Evolutionary conservation across 2,329 filamentous ascomycete genomes (phyloP), one percentile per base, ranked within the genome.

Genomic region (Arthrobotrys musiformis): DNA sequence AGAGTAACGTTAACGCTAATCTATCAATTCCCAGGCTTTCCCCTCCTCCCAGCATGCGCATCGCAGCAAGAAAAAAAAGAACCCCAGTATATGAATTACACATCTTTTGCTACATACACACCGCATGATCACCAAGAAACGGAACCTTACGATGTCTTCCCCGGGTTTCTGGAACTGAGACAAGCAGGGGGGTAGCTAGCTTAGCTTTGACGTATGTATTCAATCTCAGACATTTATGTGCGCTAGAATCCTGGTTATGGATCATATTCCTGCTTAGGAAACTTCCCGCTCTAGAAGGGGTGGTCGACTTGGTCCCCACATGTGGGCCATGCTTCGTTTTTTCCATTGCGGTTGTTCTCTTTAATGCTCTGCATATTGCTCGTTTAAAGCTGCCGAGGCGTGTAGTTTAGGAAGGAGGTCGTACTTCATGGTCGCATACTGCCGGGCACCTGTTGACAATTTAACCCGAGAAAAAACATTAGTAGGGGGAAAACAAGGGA

Each of bases 221-320:
- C 22, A 58, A 58, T 67, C 63, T 72, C 68, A 77, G 73, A 77
- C 73, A 77, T 58, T 58, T 24, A n/a, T n/a, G 26, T 52, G 60
- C 73, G 46, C 58, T 52, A 52, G 64, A 68, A 76, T 77, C 66
- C 73, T 50, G 54, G 73, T 67, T 44, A 24, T 66, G 66, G 52
- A 70, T 77, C 73, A 77, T 3, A 50, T 69, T 76, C 70, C 37
- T 26, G 54, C 70, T 66, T 66, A 67, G 66, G 73, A 77, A 77
- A 77, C 73, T 62, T 77, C 58, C 73, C 73, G 73, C 60, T 63
- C 19, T 40, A 62, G 40, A 33, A 58, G 54, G 33, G n/a, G n/a
- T n/a, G n/a, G n/a, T n/a, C n/a, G n/a, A n/a, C n/a, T n/a, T n/a
- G n/a, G 54, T 58, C 54, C 52, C 66, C 60, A 64, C 50, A 66